Percentiles rank a stretch among this genome's conserved stretches.
Evolutionary conservation across 2,329 filamentous ascomycete species (phyloP).

Genomic region (Hypoxylon sp.): DNA sequence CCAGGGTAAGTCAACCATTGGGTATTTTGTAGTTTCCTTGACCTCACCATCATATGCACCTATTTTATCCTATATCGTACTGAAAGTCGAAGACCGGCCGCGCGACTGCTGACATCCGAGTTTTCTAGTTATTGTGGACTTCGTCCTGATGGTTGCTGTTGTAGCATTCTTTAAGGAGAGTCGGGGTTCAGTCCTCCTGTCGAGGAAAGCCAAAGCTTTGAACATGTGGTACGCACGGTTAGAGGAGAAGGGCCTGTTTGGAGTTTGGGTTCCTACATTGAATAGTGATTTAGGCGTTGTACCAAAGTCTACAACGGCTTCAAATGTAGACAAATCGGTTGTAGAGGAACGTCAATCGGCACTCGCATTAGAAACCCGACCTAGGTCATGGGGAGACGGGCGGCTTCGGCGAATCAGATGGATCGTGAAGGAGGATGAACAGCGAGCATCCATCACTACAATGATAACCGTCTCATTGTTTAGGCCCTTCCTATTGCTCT

Average conservation of each 20-base stretch:
- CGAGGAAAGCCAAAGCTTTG: conserved; percentile 77
- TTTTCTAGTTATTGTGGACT: conserved; percentile 69
- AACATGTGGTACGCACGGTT: conserved; percentile 84
- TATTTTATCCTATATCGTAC: not conserved
- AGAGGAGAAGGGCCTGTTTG: conserved; percentile 73
- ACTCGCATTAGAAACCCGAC: not conserved
- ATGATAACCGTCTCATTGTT: conserved; percentile 82
- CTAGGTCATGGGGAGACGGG: not conserved
- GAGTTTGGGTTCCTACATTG: conserved; percentile 56
- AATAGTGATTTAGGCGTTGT: conserved; percentile 30
- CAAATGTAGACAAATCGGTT: conserved; percentile 6
- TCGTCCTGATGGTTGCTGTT: conserved; percentile 73
- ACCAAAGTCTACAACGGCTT: not conserved
- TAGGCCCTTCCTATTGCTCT: conserved; percentile 81
- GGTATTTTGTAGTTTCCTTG: too few relatives aligned
- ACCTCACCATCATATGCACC: not conserved
- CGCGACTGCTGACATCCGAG: conserved; percentile 5
- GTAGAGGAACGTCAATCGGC: conserved; percentile 36
- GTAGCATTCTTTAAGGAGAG: conserved; percentile 84
- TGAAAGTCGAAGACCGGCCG: not conserved
- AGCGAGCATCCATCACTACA: conserved; percentile 73
- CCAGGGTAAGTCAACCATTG: conserved; percentile 62
- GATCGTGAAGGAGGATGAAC: conserved; percentile 83
- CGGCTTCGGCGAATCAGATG: conserved; percentile 75
- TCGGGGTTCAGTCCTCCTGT: conserved; percentile 82